Base-by-base conservation (phyloP, 106 monocot species). In the Dioscorea dumetorum region DNA sequence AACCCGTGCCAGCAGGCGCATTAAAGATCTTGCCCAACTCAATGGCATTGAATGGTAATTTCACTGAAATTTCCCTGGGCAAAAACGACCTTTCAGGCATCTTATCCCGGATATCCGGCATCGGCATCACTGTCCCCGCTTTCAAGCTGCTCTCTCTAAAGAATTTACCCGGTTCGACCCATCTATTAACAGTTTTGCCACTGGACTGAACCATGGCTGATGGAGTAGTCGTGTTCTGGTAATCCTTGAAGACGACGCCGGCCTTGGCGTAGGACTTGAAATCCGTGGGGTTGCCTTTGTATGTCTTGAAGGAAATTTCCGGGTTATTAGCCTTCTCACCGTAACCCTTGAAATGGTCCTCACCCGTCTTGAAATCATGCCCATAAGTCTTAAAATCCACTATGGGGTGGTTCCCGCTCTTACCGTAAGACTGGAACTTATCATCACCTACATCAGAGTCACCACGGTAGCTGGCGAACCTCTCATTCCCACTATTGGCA, bases 91-190 rank as follows among this genome's bases (percentile, higher is more conserved):
- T 65, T 16, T 64, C 21, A 4, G 88, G 95, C 85, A 88, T 85
- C 70, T 72, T 78, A 70, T 95, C 95, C 1, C 79, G 52, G 49
- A 91, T 82, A 59, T 95, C 91, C 23, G 95, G 83, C 88, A 95
- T 88, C 41, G 83, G 79, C 81, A 95, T 85, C 22, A 75, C 63
- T 11, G 61, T 72, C 50, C 91, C 95, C 58, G 64, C 54, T 67
- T 22, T 63, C 67, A 95, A 63, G 17, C 49, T 64, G 50, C 60
- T 72, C 77, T 95, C 91, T 50, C 95, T 51, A 71, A 95, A 95
- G 76, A 95, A 95, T 63, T 83, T 91, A 21, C 95, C 95, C n/a
- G 85, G 85, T 62, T 95, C 91, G 12, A 88, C 80, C 76, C 94
- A 90, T 63, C 70, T 66, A 33, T 75, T 82, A 15, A 60, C 73